Conservation (phyloP, 2,329 filamentous ascomycete species). For the Akanthomyces uredinophilus region DNA sequence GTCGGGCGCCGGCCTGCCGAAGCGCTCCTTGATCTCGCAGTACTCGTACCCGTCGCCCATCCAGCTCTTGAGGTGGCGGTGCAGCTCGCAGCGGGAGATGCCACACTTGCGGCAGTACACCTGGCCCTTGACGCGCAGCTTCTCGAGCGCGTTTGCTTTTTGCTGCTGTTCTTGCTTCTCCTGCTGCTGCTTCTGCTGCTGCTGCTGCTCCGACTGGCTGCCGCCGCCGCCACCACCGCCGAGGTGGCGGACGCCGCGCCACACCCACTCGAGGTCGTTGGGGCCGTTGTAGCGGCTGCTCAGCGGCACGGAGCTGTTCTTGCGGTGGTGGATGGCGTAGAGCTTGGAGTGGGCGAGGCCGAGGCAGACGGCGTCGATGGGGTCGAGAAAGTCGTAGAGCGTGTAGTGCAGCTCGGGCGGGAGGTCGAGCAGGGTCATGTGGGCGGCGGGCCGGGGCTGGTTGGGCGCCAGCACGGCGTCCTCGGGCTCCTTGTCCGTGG, state of each 20-base stretch:
- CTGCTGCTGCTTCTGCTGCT: neutral
- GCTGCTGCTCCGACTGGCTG: neutral
- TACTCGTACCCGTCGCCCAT: slow-evolving; percentile 54
- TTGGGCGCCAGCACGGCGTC: slow-evolving; percentile 29
- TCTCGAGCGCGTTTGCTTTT: slow-evolving; percentile 30
- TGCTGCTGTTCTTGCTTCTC: slow-evolving; percentile 24
- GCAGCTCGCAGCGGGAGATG: slow-evolving; percentile 56
- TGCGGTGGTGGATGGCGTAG: slow-evolving; percentile 52
- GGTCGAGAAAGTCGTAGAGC: slow-evolving; percentile 58
- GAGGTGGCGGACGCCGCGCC: slow-evolving; percentile 49
- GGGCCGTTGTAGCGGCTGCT: slow-evolving; percentile 53
- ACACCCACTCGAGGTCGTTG: slow-evolving; percentile 60
- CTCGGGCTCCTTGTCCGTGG: slow-evolving; percentile 55
- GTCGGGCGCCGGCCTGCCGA: slow-evolving; percentile 42
- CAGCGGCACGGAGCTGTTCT: slow-evolving; percentile 53
- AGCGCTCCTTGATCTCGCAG: slow-evolving; percentile 55
- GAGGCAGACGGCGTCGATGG: slow-evolving; percentile 59
- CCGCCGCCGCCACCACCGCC: slow-evolving; percentile 19
- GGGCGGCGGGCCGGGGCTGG: slow-evolving; percentile 45
- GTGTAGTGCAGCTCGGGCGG: slow-evolving; percentile 56
- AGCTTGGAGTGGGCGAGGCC: slow-evolving; percentile 54
- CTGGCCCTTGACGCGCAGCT: slow-evolving; percentile 51
- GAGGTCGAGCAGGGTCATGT: slow-evolving; percentile 45
- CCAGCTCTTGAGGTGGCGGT: slow-evolving; percentile 57
- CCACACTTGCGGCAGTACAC: slow-evolving; percentile 60